A percentile compares a stretch with the other conserved stretches of the same genome.
Conservation (phyloP, 2,329 filamentous ascomycete genomes). For the Hypoxylon sp. region DNA sequence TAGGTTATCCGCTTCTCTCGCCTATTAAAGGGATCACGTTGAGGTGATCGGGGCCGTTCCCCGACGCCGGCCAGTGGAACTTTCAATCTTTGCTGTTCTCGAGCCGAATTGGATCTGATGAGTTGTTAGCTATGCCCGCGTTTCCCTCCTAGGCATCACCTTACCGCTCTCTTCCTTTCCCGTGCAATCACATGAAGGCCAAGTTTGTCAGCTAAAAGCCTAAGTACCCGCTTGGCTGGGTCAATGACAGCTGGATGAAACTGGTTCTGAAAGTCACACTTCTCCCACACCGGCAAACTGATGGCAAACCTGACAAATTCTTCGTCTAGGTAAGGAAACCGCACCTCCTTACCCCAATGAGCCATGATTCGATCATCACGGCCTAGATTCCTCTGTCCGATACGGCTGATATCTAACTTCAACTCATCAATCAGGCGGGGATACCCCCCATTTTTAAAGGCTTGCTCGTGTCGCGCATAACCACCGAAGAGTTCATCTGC, state of each 20-base stretch:
- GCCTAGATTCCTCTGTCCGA: slow-evolving; percentile 95
- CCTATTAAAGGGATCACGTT: slow-evolving; percentile 47
- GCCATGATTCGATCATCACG: slow-evolving; percentile 93
- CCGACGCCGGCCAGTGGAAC: slow-evolving; percentile 69
- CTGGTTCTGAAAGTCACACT: slow-evolving; percentile 84
- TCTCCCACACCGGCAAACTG: slow-evolving; percentile 80
- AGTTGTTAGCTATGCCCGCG: slow-evolving; percentile 42
- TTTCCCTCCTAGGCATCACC: slow-evolving; percentile 51
- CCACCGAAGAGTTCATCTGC: slow-evolving; percentile 97
- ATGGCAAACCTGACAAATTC: slow-evolving; percentile 86
- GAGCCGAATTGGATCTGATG: slow-evolving; percentile 84
- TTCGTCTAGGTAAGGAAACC: slow-evolving; percentile 94
- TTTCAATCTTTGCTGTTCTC: slow-evolving; percentile 86
- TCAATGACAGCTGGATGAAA: slow-evolving; percentile 68
- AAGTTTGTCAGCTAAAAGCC: slow-evolving; percentile 81
- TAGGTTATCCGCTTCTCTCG: slow-evolving; percentile 22
- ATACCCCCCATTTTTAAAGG: slow-evolving; percentile 79
- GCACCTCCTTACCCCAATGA: slow-evolving; percentile 88
- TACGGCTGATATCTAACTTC: slow-evolving; percentile 83
- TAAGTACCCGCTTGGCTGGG: slow-evolving; percentile 83
- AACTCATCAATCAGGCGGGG: slow-evolving; percentile 83
- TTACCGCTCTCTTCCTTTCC: slow-evolving; percentile 94
- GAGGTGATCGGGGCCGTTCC: slow-evolving; percentile 74
- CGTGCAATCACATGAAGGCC: slow-evolving; percentile 78
- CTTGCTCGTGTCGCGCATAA: slow-evolving; percentile 85